phyloP scores from a whole-genome alignment of 192 early-diverging fungal species.

The Mortierella hygrophila region DNA sequence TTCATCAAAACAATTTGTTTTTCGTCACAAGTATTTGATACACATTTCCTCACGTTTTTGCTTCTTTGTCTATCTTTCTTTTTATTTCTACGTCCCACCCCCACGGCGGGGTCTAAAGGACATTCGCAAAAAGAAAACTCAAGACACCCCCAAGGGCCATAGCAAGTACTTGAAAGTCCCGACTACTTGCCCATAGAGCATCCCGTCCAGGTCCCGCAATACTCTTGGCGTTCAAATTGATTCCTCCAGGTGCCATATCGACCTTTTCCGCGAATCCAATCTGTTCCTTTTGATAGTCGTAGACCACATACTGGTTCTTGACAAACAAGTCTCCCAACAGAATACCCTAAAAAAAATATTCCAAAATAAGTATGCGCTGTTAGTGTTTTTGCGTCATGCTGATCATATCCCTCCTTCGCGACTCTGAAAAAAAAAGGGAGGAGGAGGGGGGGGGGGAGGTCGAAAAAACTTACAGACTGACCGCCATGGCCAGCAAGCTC shows the following conservation, averaged over 20 bases:
- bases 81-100: neutral
- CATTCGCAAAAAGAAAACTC: neutral
- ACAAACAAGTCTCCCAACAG: constrained; percentile 52
- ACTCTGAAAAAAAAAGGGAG: neutral
- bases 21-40: too few species aligned
- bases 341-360: constrained; percentile 28
- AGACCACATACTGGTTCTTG: constrained; percentile 56
- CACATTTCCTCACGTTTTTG: neutral
- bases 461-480: constrained; percentile 37
- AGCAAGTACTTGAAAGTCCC: neutral
- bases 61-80: neutral
- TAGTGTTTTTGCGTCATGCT: neutral
- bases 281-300: constrained; percentile 27
- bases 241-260: constrained; percentile 22
- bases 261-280: constrained; percentile 49
- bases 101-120: neutral
- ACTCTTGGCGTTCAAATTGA: constrained; percentile 33
- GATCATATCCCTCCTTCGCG: neutral
- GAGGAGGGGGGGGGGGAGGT: too few species aligned
- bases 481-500: constrained; percentile 43
- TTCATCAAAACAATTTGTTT: too few species aligned
- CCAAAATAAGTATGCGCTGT: neutral
- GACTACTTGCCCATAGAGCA: neutral
- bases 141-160: neutral
- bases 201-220: constrained; percentile 7